These are phyloP conservation scores for Picochlorum sp. DNA, from an alignment of 139 green algal species.

Conservation along the genomic window DNA sequence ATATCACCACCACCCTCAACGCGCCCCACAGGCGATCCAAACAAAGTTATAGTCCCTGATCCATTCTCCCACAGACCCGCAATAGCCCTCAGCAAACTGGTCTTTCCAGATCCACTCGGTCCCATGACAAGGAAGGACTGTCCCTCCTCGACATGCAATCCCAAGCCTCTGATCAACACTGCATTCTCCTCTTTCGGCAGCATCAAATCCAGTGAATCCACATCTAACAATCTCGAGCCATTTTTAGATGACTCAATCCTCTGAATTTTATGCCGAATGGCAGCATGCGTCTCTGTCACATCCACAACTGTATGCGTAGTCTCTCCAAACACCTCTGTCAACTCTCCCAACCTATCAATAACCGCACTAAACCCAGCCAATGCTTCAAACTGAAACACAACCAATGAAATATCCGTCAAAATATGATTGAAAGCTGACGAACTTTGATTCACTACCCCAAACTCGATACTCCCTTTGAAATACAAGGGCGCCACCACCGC, in stretches of 20 bases:
- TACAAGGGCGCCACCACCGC: conserved; percentile 96
- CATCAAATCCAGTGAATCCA: conserved; percentile 46
- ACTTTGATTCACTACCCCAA: conserved; percentile 97
- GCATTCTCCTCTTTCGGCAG: conserved; percentile 14
- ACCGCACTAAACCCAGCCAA: conserved; percentile 85
- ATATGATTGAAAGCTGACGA: conserved; percentile 95
- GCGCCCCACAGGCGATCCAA: conserved; percentile 31
- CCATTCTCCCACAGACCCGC: conserved; percentile 85
- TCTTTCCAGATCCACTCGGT: conserved; percentile 85
- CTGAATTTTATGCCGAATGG: not conserved
- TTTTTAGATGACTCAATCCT: not conserved
- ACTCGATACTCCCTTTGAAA: conserved; percentile 94
- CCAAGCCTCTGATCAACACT: conserved; percentile 18
- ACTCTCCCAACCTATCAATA: conserved; percentile 81
- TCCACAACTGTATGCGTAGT: not conserved
- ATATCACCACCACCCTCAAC: conserved; percentile 25
- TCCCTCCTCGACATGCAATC: conserved; percentile 34
- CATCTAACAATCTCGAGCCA: not conserved
- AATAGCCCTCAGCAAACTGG: conserved; percentile 74
- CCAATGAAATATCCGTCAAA: conserved; percentile 82
- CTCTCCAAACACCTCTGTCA: conserved; percentile 57
- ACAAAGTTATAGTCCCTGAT: conserved; percentile 43
- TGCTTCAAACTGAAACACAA: conserved; percentile 90
- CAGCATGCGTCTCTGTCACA: not conserved
- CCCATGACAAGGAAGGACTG: conserved; percentile 83